Conservation (phyloP, 805 yeast genomes). For the Pichia californica region DNA sequence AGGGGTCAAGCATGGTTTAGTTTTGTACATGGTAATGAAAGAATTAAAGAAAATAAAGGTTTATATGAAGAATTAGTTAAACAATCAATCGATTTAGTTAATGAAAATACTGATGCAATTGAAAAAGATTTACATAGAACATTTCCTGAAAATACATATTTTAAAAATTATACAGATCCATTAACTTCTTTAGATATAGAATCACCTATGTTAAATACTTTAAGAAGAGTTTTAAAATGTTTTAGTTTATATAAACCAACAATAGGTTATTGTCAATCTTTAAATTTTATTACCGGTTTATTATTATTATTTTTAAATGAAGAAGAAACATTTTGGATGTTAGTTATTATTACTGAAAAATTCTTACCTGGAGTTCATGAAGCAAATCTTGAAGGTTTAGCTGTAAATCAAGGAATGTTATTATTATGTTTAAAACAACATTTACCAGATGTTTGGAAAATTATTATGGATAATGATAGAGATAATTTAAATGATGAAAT, state of each 20-base stretch:
- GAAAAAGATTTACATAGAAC: slow-evolving; percentile 93
- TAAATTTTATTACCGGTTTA: slow-evolving; percentile 87
- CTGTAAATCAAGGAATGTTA: slow-evolving; percentile 88
- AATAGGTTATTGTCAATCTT: slow-evolving; percentile 93
- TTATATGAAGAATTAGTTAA: slow-evolving; percentile 63
- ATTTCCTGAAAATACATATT: slow-evolving; percentile 87
- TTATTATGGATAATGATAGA: slow-evolving; percentile 30
- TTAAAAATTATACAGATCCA: slow-evolving; percentile 36
- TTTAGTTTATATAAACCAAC: slow-evolving; percentile 82
- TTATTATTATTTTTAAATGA: slow-evolving; percentile 80
- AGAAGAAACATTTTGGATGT: slow-evolving; percentile 97
- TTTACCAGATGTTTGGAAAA: slow-evolving; percentile 72
- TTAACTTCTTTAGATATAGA: slow-evolving; percentile 34
- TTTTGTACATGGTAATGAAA: slow-evolving; percentile 72
- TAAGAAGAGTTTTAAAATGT: slow-evolving; percentile 76
- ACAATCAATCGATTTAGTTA: slow-evolving; percentile 47
- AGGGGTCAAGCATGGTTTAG: slow-evolving; percentile 96
- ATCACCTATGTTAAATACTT: slow-evolving; percentile 57
- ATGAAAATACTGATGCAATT: slow-evolving; percentile 76
- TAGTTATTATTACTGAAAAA: slow-evolving; percentile 79
- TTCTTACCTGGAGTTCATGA: slow-evolving; percentile 91
- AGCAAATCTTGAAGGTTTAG: slow-evolving; percentile 85
- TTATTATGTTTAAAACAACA: slow-evolving; percentile 82
- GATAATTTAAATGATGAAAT: slow-evolving; percentile 30
- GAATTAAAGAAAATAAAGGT: slow-evolving; percentile 61